A percentile compares a stretch with the other conserved stretches of the same genome.
phyloP scores from a whole-genome alignment of 2,329 filamentous ascomycete genomes.

The Bipolaris oryzae region DNA sequence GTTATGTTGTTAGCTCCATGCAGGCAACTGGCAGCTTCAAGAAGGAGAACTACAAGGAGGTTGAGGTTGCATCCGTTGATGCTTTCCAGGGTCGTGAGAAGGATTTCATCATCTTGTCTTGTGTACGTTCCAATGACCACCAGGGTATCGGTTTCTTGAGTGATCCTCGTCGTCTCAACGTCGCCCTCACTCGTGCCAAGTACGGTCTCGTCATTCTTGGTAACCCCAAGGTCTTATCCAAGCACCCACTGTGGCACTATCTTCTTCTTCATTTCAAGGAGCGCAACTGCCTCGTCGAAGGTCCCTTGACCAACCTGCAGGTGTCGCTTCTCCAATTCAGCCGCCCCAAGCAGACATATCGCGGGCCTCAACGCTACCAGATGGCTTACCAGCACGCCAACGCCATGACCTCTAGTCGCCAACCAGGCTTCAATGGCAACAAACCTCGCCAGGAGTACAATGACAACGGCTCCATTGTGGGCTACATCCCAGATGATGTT shows the following conservation, averaged over 20 bases:
- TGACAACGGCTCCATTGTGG: conserved; percentile 87
- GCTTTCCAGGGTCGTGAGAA: conserved; percentile 99
- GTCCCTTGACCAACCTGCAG: conserved; percentile 93
- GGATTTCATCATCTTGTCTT: conserved; percentile 97
- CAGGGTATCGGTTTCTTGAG: conserved; percentile 99
- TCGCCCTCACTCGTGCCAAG: conserved; percentile 94
- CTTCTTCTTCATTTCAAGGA: conserved; percentile 97
- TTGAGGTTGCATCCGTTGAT: conserved; percentile 97
- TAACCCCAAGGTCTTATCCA: conserved; percentile 95
- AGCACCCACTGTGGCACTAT: conserved; percentile 97
- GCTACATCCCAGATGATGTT: conserved; percentile 95
- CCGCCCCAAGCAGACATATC: conserved; percentile 89
- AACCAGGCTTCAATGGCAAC: conserved; percentile 53
- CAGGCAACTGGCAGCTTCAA: conserved; percentile 96
- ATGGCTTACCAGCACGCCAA: conserved; percentile 74
- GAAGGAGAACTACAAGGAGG: conserved; percentile 98
- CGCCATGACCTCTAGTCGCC: conserved; percentile 59
- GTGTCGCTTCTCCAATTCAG: conserved; percentile 94
- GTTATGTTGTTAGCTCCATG: conserved; percentile 99
- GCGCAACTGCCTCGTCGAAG: conserved; percentile 92
- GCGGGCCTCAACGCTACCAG: conserved; percentile 84
- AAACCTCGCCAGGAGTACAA: conserved; percentile 61
- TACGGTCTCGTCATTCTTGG: conserved; percentile 95
- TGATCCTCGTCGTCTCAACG: conserved; percentile 94
- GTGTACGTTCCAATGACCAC: conserved; percentile 97